Conservation (phyloP, 345 rosid species). For the Eucalyptus regnans region DNA sequence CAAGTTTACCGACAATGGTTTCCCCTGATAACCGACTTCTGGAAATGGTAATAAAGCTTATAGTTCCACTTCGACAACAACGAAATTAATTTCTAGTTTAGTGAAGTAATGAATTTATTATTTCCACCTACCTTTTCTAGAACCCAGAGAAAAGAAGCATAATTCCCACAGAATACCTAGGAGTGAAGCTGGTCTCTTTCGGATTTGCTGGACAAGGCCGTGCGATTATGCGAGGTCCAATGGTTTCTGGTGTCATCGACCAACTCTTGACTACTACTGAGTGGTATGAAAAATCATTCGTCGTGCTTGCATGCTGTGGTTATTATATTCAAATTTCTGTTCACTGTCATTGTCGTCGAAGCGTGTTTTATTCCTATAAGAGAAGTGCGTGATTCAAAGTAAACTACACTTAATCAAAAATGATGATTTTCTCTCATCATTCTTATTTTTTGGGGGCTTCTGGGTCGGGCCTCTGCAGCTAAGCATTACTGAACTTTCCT, state of each 20-base stretch:
- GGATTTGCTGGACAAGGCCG: conserved; percentile 98
- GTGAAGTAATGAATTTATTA: not conserved
- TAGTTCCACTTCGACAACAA: not conserved
- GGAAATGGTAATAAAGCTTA: conserved; percentile 53
- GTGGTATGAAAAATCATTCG: conserved; percentile 27
- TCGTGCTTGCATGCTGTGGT: not conserved
- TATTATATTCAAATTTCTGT: not conserved
- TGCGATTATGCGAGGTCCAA: conserved; percentile 96
- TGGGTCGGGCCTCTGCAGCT: not conserved
- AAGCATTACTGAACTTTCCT: not conserved
- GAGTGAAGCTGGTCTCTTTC: conserved; percentile 92
- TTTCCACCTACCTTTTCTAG: conserved; percentile 8
- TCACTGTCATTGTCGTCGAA: not conserved
- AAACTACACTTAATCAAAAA: not conserved
- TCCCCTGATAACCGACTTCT: conserved; percentile 73
- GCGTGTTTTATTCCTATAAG: not conserved
- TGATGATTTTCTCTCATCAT: not conserved
- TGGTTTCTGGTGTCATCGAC: conserved; percentile 95
- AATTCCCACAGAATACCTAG: conserved; percentile 88
- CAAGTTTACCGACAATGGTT: conserved; percentile 96
- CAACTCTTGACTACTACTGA: conserved; percentile 92
- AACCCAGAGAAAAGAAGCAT: conserved; percentile 81
- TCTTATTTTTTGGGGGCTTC: not conserved
- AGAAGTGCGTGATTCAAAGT: not conserved
- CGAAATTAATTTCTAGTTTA: not conserved